A percentile compares a stretch with the other conserved stretches of the same genome.
Evolutionary conservation across 2,329 filamentous ascomycete genomes (phyloP).

Genomic region (Pezicula neosporulosa): DNA sequence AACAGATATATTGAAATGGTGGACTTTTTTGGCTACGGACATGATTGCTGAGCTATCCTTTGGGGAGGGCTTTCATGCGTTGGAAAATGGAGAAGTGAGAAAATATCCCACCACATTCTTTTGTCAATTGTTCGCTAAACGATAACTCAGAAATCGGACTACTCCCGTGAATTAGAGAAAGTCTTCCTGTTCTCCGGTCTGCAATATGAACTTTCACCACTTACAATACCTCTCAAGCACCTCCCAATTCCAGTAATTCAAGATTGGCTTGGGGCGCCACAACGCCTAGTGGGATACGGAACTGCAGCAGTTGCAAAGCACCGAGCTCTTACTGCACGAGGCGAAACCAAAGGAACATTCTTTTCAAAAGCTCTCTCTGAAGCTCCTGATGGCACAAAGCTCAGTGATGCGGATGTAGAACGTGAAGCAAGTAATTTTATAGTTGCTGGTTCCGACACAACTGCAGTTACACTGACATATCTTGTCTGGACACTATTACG

Average conservation of each 20-base stretch:
- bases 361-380: conserved; percentile 5
- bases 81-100: conserved; percentile 45
- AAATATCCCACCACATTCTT: neutral
- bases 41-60: conserved; percentile 51
- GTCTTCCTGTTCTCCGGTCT: conserved; percentile 20
- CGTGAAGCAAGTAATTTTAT: conserved; percentile 20
- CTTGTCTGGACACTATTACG: conserved; percentile 6
- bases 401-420: conserved; percentile 7
- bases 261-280: neutral
- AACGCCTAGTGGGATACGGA: neutral
- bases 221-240: conserved; percentile 16
- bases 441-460: conserved; percentile 37
- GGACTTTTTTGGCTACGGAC: conserved; percentile 50
- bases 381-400: neutral
- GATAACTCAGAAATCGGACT: conserved; percentile 14
- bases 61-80: conserved; percentile 49
- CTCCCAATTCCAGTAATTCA: conserved; percentile 19
- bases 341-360: neutral
- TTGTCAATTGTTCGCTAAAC: neutral
- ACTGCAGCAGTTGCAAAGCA: conserved; percentile 1
- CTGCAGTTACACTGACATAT: conserved; percentile 31
- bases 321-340: neutral
- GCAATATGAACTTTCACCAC: conserved; percentile 24
- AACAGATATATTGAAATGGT: conserved; percentile 51
- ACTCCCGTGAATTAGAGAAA: conserved; percentile 35